Evolutionary conservation across 2,329 filamentous ascomycete genomes (phyloP).

Genomic region (Purpureocillium takamizusanense): DNA sequence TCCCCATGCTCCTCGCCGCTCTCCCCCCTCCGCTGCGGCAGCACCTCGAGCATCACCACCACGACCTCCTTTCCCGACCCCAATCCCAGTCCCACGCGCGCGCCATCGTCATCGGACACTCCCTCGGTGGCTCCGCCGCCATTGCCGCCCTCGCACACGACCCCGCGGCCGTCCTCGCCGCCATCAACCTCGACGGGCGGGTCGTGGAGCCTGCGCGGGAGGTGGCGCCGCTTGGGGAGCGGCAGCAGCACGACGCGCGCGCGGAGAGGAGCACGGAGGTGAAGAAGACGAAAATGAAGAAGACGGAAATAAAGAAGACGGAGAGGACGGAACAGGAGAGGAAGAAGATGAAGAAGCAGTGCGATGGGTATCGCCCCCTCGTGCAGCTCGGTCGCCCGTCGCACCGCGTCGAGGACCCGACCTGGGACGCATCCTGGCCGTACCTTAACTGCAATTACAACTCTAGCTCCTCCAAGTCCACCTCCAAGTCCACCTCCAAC

Average conservation of each 20-base stretch:
- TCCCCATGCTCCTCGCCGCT: slow-evolving; percentile 7
- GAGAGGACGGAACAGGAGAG: no score
- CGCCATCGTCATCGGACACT: slow-evolving; percentile 28
- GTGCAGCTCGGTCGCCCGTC: slow-evolving; percentile 18
- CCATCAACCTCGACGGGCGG: slow-evolving; percentile 31
- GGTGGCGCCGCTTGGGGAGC: no score
- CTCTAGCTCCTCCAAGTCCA: no score
- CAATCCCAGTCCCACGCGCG: slow-evolving; percentile 15
- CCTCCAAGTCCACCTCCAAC: no score
- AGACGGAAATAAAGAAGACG: no score
- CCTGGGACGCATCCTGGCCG: slow-evolving; percentile 21
- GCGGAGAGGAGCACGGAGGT: no score
- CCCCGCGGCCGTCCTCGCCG: slow-evolving; percentile 17
- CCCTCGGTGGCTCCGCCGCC: slow-evolving; percentile 27
- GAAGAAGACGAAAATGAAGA: no score
- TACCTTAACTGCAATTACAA: no score
- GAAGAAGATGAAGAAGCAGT: no score
- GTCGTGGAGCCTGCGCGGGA: slow-evolving; percentile 21
- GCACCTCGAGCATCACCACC: no score
- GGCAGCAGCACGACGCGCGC: no score
- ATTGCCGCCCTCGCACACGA: slow-evolving; percentile 8
- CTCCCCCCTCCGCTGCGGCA: slow-evolving; percentile 5
- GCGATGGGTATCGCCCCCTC: slow-evolving; percentile 10
- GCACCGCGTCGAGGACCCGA: slow-evolving; percentile 18
- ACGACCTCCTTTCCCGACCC: slow-evolving; percentile 11